Conservation (phyloP, 1,284 basidiomycete species). For the Trichosporon inkin region DNA sequence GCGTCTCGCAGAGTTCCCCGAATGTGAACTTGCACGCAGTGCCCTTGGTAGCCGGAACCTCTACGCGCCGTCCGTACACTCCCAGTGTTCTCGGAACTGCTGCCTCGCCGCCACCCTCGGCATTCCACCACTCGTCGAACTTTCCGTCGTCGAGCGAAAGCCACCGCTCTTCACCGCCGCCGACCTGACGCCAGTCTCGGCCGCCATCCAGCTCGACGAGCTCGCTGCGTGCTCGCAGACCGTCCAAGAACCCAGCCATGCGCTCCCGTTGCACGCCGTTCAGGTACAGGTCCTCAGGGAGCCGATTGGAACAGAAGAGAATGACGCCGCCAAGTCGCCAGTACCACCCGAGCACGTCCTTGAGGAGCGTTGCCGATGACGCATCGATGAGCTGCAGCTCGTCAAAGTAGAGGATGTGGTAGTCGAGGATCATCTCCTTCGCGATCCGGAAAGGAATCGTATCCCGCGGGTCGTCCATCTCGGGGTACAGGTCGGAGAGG, state of each 20-base stretch:
- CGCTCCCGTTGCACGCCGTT: slow-evolving; percentile 65
- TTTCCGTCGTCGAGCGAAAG: slow-evolving; percentile 24
- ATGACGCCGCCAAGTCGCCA: slow-evolving; percentile 71
- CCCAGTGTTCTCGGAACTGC: slow-evolving; percentile 34
- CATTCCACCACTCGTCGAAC: slow-evolving; percentile 44
- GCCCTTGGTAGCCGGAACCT: slow-evolving; percentile 54
- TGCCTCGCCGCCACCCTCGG: slow-evolving; percentile 18
- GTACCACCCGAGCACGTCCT: slow-evolving; percentile 69
- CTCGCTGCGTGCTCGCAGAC: slow-evolving; percentile 61
- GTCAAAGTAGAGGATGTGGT: slow-evolving; percentile 58
- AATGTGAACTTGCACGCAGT: slow-evolving; percentile 59
- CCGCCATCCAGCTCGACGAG: slow-evolving; percentile 57
- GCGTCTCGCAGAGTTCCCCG: slow-evolving; percentile 60
- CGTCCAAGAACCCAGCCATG: slow-evolving; percentile 62
- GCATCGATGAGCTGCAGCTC: slow-evolving; percentile 70
- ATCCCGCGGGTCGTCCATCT: slow-evolving; percentile 38
- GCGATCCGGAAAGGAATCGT: slow-evolving; percentile 51
- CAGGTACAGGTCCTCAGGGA: slow-evolving; percentile 65
- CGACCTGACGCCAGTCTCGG: slow-evolving; percentile 50
- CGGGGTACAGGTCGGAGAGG: slow-evolving; percentile 14
- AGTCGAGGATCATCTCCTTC: slow-evolving; percentile 47
- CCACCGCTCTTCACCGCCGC: slow-evolving; percentile 25
- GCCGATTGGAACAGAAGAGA: slow-evolving; percentile 58
- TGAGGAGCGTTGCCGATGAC: slow-evolving; percentile 61
- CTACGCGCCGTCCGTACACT: slow-evolving; percentile 57